Percentiles rank a stretch among this genome's conserved stretches.
phyloP scores from a whole-genome alignment of 1,139 yeast species.

The Groenewaldozyma sp. region DNA sequence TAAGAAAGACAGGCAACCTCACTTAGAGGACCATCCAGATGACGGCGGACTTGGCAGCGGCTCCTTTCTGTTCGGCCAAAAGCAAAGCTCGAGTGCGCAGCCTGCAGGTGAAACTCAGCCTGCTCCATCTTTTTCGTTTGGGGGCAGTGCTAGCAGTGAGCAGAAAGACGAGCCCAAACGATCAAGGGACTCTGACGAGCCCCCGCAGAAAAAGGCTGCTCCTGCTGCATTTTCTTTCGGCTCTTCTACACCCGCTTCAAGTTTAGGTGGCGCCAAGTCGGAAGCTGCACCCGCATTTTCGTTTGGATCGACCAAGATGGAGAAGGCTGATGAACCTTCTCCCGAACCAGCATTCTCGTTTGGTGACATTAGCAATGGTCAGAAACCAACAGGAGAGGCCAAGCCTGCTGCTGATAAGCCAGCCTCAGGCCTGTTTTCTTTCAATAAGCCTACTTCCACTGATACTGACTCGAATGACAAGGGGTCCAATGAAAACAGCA shows the following conservation, averaged over 20 bases:
- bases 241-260: conserved; percentile 7
- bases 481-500: too few species aligned
- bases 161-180: background rate
- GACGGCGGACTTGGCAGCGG: too few species aligned
- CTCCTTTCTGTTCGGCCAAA: too few species aligned
- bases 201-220: background rate
- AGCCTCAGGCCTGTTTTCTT: too few species aligned
- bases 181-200: background rate
- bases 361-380: too few species aligned
- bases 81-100: too few species aligned
- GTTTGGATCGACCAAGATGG: conserved; percentile 4
- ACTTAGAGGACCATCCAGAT: too few species aligned
- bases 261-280: conserved; percentile 6
- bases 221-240: conserved; percentile 6
- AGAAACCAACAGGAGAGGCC: background rate
- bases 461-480: too few species aligned
- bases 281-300: conserved; percentile 5
- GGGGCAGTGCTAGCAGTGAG: too few species aligned
- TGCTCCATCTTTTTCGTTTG: background rate
- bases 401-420: background rate
- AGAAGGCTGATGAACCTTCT: background rate
- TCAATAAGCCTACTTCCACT: too few species aligned
- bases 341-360: background rate
- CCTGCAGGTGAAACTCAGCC: too few species aligned
- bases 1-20: too few species aligned